Percentiles rank a stretch among this genome's conserved stretches.
These are phyloP conservation scores for Candida chilensis DNA, from an alignment of 805 yeast species.

Conservation along the genomic window DNA sequence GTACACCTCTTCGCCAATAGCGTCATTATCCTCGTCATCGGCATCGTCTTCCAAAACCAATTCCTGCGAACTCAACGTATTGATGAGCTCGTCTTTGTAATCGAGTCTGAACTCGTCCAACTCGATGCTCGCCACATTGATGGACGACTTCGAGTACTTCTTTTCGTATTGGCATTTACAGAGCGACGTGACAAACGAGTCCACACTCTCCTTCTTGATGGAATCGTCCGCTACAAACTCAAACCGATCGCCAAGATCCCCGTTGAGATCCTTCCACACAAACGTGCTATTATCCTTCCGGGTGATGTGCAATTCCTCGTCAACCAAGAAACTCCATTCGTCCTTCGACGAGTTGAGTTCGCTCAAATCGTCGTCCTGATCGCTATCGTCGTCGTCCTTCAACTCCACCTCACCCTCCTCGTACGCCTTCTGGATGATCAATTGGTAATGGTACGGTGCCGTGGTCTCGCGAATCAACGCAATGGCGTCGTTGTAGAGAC, in stretches of 20 bases:
- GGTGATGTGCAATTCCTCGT: slow-evolving; percentile 48
- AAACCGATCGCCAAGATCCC: slow-evolving; percentile 80
- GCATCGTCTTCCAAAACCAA: slow-evolving; percentile 10
- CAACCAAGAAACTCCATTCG: slow-evolving; percentile 65
- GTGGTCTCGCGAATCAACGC: slow-evolving; percentile 64
- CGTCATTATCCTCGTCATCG: slow-evolving; percentile 17
- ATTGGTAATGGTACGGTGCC: slow-evolving; percentile 56
- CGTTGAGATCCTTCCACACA: slow-evolving; percentile 75
- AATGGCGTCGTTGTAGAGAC: slow-evolving; percentile 73
- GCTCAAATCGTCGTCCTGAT: slow-evolving; percentile 22
- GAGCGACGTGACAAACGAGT: slow-evolving; percentile 53
- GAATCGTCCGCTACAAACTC: slow-evolving; percentile 68
- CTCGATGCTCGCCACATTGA: slow-evolving; percentile 32
- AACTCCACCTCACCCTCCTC: slow-evolving; percentile 62
- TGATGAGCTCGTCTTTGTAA: slow-evolving; percentile 10
- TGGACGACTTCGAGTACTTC: slow-evolving; percentile 51
- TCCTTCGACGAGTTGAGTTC: slow-evolving; percentile 18
- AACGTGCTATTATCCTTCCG: slow-evolving; percentile 50
- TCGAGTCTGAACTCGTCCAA: slow-evolving; percentile 43
- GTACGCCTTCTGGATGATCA: slow-evolving; percentile 59
- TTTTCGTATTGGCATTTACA: slow-evolving; percentile 69
- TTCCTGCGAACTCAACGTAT: slow-evolving; percentile 10
- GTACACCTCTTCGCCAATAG: slow-evolving; percentile 4
- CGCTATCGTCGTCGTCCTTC: slow-evolving; percentile 32
- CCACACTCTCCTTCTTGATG: slow-evolving; percentile 45